These are phyloP conservation scores for Ambrosia hybrid DNA, from an alignment of 140 eudicot species.

Conservation along the genomic window DNA sequence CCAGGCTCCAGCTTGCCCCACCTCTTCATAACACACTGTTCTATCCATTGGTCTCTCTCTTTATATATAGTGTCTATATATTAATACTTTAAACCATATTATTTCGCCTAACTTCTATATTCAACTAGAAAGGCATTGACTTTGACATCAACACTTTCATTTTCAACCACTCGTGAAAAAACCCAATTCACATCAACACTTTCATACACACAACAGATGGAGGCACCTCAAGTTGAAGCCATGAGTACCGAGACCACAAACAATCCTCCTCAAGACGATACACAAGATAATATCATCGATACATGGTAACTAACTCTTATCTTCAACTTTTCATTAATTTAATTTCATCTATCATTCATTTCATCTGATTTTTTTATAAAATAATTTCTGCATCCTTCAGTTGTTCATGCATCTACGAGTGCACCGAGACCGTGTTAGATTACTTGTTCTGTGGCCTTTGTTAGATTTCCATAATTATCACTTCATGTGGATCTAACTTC, in stretches of 20 bases:
- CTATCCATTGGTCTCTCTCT: too few relatives aligned
- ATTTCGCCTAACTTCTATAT: neutral
- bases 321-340: neutral
- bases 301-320: conserved; percentile 33
- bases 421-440: conserved; percentile 47
- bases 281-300: conserved; percentile 40
- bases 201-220: conserved; percentile 37
- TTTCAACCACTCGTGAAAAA: conserved; percentile 13
- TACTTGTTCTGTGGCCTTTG: conserved; percentile 59
- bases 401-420: conserved; percentile 57
- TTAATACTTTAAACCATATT: too few relatives aligned
- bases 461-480: conserved; percentile 5
- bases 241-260: conserved; percentile 40
- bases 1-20: neutral
- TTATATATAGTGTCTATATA: too few relatives aligned
- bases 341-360: neutral
- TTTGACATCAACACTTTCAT: neutral
- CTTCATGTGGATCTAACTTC: neutral
- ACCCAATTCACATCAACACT: conserved; percentile 6
- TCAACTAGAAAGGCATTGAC: conserved; percentile 15
- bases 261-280: conserved; percentile 43
- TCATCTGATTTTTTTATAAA: neutral
- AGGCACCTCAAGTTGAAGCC: conserved; percentile 53
- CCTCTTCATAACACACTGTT: neutral
- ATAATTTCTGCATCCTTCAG: conserved; percentile 27